Base-by-base conservation (phyloP, 495 filamentous ascomycete genomes). In the Aspergillus panamensis region DNA sequence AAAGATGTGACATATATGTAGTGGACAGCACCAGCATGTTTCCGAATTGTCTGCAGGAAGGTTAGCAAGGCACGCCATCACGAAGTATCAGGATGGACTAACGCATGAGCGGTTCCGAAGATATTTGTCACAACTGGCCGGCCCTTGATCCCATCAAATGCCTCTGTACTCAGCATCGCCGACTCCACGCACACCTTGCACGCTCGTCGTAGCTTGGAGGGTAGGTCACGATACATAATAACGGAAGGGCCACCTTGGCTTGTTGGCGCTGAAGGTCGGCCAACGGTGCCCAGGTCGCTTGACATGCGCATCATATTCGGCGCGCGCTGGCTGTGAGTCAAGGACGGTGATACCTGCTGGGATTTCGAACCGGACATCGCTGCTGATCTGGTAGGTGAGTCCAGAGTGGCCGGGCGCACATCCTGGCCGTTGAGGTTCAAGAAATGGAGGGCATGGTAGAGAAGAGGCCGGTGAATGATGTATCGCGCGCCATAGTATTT, bases 31-130 rank as follows among this genome's bases (percentile, higher is more conserved):
- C 89, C 43, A 97, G 76, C 66, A 97, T 85, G 67, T 97, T 98
- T 50, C 94, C 94, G 72, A 96, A 98, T 92, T 97, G 94, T 9
- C 92, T 96, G 57, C 37, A 40, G 25, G 17, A 31, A 52, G 0
- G 55, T 62, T 35, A 63, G 43, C 29, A 53, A 45, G 39, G 8
- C 9, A 19, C 8, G 4, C 7, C 16, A 44, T 3, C 16, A 14
- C 9, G 25, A 42, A 16, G 17, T 12, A 19, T 12, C 16, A 5
- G 12, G 17, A 33, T 45, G 13, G 37, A 20, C 25, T 49, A 83
- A 97, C 92, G 93, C 93, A 80, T 96, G 93, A 60, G 92, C 88
- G 12, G 93, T 97, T 20, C 93, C 92, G 70, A 95, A 95, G 21
- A 96, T 89, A 66, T 96, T 97, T 8, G 93, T 97, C 43, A 96